Evolutionary conservation across 2,329 filamentous ascomycete species (phyloP).

Genomic region (Sordariomycetes sp.): DNA sequence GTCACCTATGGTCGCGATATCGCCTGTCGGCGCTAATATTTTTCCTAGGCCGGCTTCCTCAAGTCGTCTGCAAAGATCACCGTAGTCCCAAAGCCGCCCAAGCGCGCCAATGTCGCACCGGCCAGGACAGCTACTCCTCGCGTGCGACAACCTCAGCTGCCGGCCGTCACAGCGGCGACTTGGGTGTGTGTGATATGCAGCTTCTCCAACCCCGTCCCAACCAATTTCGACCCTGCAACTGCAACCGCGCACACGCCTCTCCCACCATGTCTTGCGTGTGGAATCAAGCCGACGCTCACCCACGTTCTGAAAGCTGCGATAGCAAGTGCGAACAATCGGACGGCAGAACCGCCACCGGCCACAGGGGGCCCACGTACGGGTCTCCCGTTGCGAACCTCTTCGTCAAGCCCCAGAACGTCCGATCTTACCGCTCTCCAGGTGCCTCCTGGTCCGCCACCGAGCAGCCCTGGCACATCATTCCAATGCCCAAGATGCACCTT

Average conservation of each 20-base stretch:
- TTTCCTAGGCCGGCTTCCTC: constrained; percentile 63
- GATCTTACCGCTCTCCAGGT: constrained; percentile 1
- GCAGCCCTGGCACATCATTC: constrained; percentile 26
- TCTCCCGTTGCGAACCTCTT: constrained; percentile 18
- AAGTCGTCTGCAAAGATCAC: constrained; percentile 94
- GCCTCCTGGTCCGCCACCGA: not conserved
- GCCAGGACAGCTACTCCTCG: not conserved
- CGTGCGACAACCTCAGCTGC: constrained; percentile 21
- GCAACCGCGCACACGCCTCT: constrained; percentile 71
- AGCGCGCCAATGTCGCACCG: constrained; percentile 31
- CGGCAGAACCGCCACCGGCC: not conserved
- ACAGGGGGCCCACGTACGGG: constrained; percentile 8
- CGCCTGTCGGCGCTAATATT: not conserved
- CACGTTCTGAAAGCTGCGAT: constrained; percentile 83
- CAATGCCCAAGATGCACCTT: constrained; percentile 88
- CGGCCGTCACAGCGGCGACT: constrained; percentile 53
- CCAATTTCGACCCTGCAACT: constrained; percentile 81
- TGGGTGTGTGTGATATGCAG: constrained; percentile 97
- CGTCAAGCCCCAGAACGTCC: constrained; percentile 7
- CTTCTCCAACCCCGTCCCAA: constrained; percentile 84
- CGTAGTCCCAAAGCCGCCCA: constrained; percentile 69
- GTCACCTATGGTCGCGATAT: constrained; percentile 1
- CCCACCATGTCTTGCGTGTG: constrained; percentile 83
- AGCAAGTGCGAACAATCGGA: constrained; percentile 53
- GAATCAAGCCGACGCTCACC: constrained; percentile 79